phyloP scores from a whole-genome alignment of 73 alveolate genomes.

The Tetrahymena borealis region DNA sequence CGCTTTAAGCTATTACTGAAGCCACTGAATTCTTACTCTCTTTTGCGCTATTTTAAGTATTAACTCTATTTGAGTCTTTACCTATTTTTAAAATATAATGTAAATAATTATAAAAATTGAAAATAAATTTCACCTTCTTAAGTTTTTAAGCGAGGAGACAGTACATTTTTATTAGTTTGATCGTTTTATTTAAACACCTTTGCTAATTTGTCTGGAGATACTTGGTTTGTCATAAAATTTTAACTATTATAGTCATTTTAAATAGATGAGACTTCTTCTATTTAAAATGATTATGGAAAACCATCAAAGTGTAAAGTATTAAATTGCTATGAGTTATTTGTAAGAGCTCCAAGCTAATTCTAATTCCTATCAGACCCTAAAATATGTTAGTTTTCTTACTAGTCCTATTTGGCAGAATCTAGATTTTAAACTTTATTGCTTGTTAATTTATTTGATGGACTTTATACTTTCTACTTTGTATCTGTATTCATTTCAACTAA shows the following conservation, averaged over 20 bases:
- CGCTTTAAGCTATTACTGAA: neutral
- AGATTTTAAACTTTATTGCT: neutral
- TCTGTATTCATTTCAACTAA: neutral
- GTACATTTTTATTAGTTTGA: neutral
- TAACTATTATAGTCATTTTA: neutral
- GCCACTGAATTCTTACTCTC: neutral
- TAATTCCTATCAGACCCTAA: neutral
- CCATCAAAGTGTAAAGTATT: neutral
- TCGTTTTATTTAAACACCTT: neutral
- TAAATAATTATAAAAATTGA: neutral
- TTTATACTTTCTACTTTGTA: neutral
- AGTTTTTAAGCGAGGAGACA: neutral
- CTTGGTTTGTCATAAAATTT: neutral
- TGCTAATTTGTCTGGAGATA: neutral
- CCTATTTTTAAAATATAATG: neutral
- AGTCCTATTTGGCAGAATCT: neutral
- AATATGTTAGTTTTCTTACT: neutral
- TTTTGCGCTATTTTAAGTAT: neutral
- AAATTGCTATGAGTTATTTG: neutral
- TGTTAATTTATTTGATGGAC: neutral
- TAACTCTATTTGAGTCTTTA: neutral
- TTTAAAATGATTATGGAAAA: neutral
- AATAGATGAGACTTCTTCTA: neutral
- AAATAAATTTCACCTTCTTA: neutral
- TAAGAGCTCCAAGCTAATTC: neutral